These are phyloP conservation scores for Cicer judaicum DNA, from an alignment of 306 rosid species.

Conservation along the genomic window DNA sequence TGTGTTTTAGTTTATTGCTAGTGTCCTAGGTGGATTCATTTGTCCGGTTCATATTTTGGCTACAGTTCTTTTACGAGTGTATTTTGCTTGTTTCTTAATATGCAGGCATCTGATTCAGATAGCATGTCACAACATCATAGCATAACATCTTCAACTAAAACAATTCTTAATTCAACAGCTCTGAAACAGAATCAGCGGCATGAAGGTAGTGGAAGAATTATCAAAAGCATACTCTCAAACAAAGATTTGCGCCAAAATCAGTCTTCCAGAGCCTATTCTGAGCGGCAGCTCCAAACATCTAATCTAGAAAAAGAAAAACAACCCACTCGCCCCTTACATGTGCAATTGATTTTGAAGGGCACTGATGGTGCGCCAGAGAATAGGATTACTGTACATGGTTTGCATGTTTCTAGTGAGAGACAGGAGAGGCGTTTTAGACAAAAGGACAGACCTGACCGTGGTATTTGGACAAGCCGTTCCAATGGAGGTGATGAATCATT, in stretches of 20 bases:
- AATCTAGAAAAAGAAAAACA: constrained; percentile 61
- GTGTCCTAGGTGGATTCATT: constrained; percentile 31
- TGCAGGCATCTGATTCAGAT: constrained; percentile 53
- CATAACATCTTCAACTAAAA: constrained; percentile 52
- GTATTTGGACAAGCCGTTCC: constrained; percentile 59
- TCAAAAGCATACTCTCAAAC: constrained; percentile 66
- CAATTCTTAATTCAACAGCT: constrained; percentile 41
- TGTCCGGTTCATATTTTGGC: constrained; percentile 6
- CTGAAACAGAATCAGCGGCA: constrained; percentile 60
- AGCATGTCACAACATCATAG: constrained; percentile 49
- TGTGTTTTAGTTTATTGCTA: constrained; percentile 25
- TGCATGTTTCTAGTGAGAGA: constrained; percentile 59
- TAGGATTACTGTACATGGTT: constrained; percentile 53
- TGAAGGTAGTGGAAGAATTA: constrained; percentile 62
- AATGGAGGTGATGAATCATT: constrained; percentile 60
- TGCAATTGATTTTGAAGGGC: constrained; percentile 62
- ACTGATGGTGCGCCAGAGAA: constrained; percentile 58
- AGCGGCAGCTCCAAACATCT: constrained; percentile 55
- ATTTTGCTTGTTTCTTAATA: constrained; percentile 31
- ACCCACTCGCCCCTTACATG: constrained; percentile 54
- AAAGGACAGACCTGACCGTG: constrained; percentile 66
- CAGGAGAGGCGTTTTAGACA: constrained; percentile 57
- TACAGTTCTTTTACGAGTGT: constrained; percentile 30
- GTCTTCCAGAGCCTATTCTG: constrained; percentile 53
- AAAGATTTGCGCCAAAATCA: constrained; percentile 64